A percentile compares a stretch with the other conserved stretches of the same genome.
Conservation (phyloP, 2,329 filamentous ascomycete species). For the Mycogone perniciosa region DNA sequence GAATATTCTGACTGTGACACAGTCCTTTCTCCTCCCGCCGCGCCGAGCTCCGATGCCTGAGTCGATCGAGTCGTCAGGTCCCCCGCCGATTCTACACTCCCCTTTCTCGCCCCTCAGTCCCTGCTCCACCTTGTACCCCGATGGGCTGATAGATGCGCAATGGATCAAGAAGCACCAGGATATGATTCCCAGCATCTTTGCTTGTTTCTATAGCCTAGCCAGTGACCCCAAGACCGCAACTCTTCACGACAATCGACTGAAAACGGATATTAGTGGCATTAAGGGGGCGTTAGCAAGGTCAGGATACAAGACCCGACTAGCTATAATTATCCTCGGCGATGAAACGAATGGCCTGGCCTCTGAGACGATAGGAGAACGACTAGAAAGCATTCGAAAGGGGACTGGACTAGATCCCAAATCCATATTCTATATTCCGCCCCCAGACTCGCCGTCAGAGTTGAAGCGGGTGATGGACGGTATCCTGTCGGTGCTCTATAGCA, state of each 20-base stretch:
- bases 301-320: conserved; percentile 70
- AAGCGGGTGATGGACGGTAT: conserved; percentile 68
- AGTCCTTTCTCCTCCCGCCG: conserved; percentile 52
- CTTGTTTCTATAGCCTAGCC: conserved; percentile 74
- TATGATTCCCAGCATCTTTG: conserved; percentile 69
- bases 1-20: conserved; percentile 22
- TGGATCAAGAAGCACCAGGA: conserved; percentile 91
- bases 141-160: conserved; percentile 72
- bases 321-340: conserved; percentile 52
- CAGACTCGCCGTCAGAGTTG: conserved; percentile 64
- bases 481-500: conserved; percentile 64
- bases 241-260: conserved; percentile 79
- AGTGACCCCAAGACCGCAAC: conserved; percentile 67
- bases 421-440: conserved; percentile 76
- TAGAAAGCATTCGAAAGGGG: conserved; percentile 71
- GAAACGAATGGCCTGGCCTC: conserved; percentile 40
- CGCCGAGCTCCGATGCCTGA: conserved; percentile 50
- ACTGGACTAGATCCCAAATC: conserved; percentile 77
- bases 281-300: conserved; percentile 61
- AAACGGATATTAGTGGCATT: conserved; percentile 75
- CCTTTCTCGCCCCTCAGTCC: conserved; percentile 87
- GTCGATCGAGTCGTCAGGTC: conserved; percentile 41
- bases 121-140: conserved; percentile 75
- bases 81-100: conserved; percentile 66
- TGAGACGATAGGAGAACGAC: conserved; percentile 61